Evolutionary conservation across 257 asterid species (phyloP), one percentile per base, ranked within the genome.

Genomic region (Ilex asprella): DNA sequence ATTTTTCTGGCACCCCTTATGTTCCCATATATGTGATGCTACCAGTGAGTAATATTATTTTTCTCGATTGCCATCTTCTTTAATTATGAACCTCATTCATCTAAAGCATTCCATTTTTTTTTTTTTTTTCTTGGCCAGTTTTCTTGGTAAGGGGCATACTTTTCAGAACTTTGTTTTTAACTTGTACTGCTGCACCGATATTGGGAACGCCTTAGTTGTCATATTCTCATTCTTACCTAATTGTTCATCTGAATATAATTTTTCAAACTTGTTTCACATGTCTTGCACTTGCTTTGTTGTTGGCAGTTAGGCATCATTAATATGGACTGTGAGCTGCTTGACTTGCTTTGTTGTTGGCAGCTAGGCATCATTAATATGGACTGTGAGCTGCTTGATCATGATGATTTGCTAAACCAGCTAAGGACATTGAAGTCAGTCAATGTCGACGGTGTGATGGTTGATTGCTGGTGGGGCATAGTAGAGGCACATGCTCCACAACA

Each of bases 391-490:
- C 81, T 79, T 39, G 81, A 82, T 76, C 73, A 79, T 44, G 84
- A 74, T 62, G 62, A 65, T 59, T 62, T 85, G 70, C 75, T 76
- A 16, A 69, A 78, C 58, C 81, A 87, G 59, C 71, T 87, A 29
- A 62, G 58, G 75, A 60, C 57, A 50, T 81, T 87, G 63, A 87
- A 87, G 70, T 80, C 90, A 9, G 75, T 65, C 52, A 77, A 83
- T 12, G 85, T 82, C 54, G 96, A 85, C 53, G 94, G 95, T 27
- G 86, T 87, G 16, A 81, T 85, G 85, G 82, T 87, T 55, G 96
- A 87, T 67, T 87, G 96, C 68, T 87, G 96, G 96, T 87, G 96
- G 94, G 96, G 96, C 14, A 85, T 87, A 51, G 94, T 85, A 14
- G 96, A 87, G 74, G 79, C 86, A 3, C 75, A 60, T 64, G 35